Base-by-base conservation (phyloP, 108 stramenopile species). In the Cyclostephanos invisitatus region DNA sequence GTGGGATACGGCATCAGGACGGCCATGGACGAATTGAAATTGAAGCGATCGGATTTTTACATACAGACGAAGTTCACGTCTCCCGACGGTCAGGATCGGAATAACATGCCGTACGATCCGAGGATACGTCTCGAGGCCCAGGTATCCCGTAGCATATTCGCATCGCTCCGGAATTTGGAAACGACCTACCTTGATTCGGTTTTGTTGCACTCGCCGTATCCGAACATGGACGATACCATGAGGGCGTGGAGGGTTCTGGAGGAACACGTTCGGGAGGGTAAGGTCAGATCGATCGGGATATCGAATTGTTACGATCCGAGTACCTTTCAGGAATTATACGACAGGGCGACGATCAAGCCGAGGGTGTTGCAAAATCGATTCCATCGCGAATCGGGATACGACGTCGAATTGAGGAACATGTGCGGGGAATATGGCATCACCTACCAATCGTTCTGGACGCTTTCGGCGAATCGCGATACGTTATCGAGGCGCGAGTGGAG, bases 11-110 rank as follows among this genome's bases (percentile, higher is more conserved):
- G 92, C 11, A 74, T 66, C 73, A 80, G 47, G 20, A 51, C 53
- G 7, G 85, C 82, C 25, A 67, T 88, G 67, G 80, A 81, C 28
- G 21, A 77, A 77, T 62, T 84, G 70, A 80, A 80, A 51, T 24
- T 71, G 76, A 46, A 54, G 9, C 69, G 96, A 58, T 37, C 62
- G 2, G 94, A 92, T 68, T 56, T 97, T 25, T 97, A 87, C 67
- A 58, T 97, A 15, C 96, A 97, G 68, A 97, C 96, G 25, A 96
- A 96, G 69, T 96, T 86, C 67, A 96, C 96, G 8, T 59, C 89
- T 4, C 35, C 84, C 14, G 20, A 48, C 15, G 96, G 96, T 14
- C 96, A 96, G 70, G 96, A 96, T 80, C 92, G 85, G 10, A 77
- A 87, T 22, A 84, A 86, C 28, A 68, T 91, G 10, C 96, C 96